A percentile compares a stretch with the other conserved stretches of the same genome.
Evolutionary conservation across 805 yeast genomes (phyloP).

Genomic region (Clavispora carvajalis): DNA sequence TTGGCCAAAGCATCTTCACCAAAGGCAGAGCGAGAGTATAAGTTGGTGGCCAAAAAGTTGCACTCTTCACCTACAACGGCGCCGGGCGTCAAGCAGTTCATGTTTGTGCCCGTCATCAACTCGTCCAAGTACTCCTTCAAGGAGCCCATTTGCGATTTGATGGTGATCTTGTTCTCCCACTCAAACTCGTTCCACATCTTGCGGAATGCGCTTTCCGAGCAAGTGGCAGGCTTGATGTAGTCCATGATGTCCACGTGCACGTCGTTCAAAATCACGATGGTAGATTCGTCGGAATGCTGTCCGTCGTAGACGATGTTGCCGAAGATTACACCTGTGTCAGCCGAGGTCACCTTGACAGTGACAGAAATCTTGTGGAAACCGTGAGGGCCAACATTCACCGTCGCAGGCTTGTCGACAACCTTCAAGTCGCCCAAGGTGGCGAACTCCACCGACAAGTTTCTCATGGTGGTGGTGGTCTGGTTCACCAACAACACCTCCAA

Average conservation of each 20-base stretch:
- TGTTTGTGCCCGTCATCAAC: slow-evolving; percentile 78
- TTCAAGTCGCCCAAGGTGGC: slow-evolving; percentile 95
- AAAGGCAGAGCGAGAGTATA: slow-evolving; percentile 86
- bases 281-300: slow-evolving; percentile 82
- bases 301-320: slow-evolving; percentile 98
- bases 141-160: slow-evolving; percentile 61
- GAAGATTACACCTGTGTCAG: slow-evolving; percentile 96
- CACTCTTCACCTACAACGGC: slow-evolving; percentile 88
- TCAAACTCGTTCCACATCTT: slow-evolving; percentile 99
- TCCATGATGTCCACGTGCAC: slow-evolving; percentile 96
- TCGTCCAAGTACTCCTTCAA: slow-evolving; percentile 75
- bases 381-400: slow-evolving; percentile 93
- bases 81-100: slow-evolving; percentile 89
- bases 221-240: slow-evolving; percentile 91
- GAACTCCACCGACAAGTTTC: slow-evolving; percentile 89
- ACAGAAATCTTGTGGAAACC: slow-evolving; percentile 88
- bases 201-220: slow-evolving; percentile 86
- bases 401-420: slow-evolving; percentile 85
- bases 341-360: slow-evolving; percentile 90
- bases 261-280: slow-evolving; percentile 88
- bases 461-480: slow-evolving; percentile 86
- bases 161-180: slow-evolving; percentile 97
- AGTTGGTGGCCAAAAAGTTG: slow-evolving; percentile 87
- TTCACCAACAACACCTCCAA: slow-evolving; percentile 90
- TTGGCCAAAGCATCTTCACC: slow-evolving; percentile 98